These are phyloP conservation scores for Rhinocladiella similis DNA, from an alignment of 2,329 filamentous ascomycete species.

Conservation along the genomic window DNA sequence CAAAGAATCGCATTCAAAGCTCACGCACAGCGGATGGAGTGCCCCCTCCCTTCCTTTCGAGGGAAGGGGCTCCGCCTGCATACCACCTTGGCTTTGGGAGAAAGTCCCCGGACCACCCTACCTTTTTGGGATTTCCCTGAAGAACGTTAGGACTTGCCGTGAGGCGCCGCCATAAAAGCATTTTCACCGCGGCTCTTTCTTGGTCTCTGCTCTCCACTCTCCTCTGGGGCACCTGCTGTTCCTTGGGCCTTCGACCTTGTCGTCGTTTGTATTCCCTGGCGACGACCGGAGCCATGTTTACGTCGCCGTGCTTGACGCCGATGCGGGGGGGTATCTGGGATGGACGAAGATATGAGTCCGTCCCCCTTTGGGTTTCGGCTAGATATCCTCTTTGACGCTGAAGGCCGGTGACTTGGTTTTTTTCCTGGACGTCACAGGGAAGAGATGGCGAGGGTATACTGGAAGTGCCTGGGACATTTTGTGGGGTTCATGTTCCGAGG, in stretches of 20 bases:
- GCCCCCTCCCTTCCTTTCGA: no score
- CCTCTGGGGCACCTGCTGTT: constrained; percentile 38
- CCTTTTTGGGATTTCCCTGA: constrained; percentile 32
- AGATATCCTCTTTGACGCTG: constrained; percentile 11
- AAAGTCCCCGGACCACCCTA: constrained; percentile 98
- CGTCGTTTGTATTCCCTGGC: constrained; percentile 54
- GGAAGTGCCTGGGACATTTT: constrained; percentile 3
- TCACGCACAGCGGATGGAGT: constrained; percentile 71
- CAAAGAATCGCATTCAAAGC: constrained; percentile 99
- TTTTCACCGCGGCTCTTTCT: constrained; percentile 69
- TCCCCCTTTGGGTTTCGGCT: constrained; percentile 20
- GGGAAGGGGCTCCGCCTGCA: constrained; percentile 30
- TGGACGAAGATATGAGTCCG: constrained; percentile 93
- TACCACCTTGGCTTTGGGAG: constrained; percentile 80
- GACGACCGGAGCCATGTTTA: constrained; percentile 32
- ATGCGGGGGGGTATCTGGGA: constrained; percentile 41
- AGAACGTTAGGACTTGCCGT: constrained; percentile 67
- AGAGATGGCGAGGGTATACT: constrained; percentile 40
- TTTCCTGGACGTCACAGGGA: constrained; percentile 40
- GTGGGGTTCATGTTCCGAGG: constrained; percentile 6
- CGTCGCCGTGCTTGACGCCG: constrained; percentile 31
- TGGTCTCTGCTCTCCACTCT: constrained; percentile 51
- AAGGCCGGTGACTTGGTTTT: constrained; percentile 37
- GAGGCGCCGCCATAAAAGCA: constrained; percentile 99
- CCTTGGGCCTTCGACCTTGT: constrained; percentile 42